Percentiles rank a stretch among this genome's conserved stretches.
Conservation (phyloP, 306 rosid species). For the Begonia masoniana region DNA sequence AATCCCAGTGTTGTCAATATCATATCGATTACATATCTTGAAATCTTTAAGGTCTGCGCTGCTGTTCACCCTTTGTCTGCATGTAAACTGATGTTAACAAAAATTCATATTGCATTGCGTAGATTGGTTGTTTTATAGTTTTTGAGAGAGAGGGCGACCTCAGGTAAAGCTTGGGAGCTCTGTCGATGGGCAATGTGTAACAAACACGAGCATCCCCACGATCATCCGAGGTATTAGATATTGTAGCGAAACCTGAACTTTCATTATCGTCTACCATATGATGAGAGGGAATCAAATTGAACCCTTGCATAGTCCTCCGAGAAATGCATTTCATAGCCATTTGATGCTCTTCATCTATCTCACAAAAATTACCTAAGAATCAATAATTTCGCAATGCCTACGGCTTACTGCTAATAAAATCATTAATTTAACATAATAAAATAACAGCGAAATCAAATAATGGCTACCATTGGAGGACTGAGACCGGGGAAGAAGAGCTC, state of each 20-base stretch:
- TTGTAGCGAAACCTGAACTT: conserved; percentile 1
- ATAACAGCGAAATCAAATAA: background rate
- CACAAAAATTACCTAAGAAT: background rate
- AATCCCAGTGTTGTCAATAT: conserved; percentile 88
- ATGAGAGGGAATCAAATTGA: conserved; percentile 57
- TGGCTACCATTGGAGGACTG: conserved; percentile 12
- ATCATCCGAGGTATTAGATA: conserved; percentile 6
- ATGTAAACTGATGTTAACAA: conserved; percentile 10
- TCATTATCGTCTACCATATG: conserved; percentile 12
- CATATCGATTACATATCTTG: conserved; percentile 60
- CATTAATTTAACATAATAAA: background rate
- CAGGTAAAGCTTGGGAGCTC: conserved; percentile 40
- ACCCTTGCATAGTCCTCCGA: conserved; percentile 51
- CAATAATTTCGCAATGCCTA: background rate
- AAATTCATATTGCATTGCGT: background rate
- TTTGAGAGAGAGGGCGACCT: conserved; percentile 21
- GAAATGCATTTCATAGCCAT: conserved; percentile 37
- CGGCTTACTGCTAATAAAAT: background rate
- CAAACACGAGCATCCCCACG: conserved; percentile 47
- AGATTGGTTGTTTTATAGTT: too few relatives aligned
- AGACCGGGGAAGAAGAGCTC: conserved; percentile 39
- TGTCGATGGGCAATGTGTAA: conserved; percentile 53
- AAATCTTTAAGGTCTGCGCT: conserved; percentile 56
- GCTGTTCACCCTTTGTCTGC: conserved; percentile 65
- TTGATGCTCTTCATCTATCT: conserved; percentile 36